Base-by-base conservation (phyloP, 768 basidiomycete genomes). In the Agrocybe chaxingu region DNA sequence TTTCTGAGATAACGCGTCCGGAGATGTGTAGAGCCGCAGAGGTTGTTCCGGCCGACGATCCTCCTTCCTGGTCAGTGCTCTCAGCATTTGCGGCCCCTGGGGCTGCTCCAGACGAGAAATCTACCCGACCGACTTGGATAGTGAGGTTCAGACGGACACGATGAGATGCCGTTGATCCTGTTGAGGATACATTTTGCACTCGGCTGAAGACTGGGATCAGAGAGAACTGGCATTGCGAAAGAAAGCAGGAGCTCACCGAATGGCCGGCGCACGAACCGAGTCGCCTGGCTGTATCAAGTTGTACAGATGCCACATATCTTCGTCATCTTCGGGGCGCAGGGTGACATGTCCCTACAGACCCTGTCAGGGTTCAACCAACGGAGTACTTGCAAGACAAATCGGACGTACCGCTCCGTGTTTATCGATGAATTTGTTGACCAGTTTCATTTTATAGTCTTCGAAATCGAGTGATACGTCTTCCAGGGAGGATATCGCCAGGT, bases 281-380 rank as follows among this genome's bases (percentile, higher is more conserved):
- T 98, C 95, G 12, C 89, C 91, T 73, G 87, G 77, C 57, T 90
- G 82, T 48, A 99, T 97, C 49, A 99, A 76, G 72, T 99, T 98
- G 69, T 98, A 99, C 29, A 98, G 76, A 77, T 99, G 97, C 95
- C 96, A 99, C 89, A 99, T 97, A 67, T 99, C 97, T 70, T 99
- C 97, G 61, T 98, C 93, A 59, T 98, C 95, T 66, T 99, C 94
- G 4, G 96, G 95, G 42, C 92, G 84, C 40, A 98, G 76, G n/a
- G 84, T 92, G 54, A 97, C 89, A 79, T 94, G 82, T 12, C 96
- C 96, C 92, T 95, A 61, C 6, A 46, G 43, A 54, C 38, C 50
- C 58, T 68, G 61, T 67, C 55, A 66, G 65, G 61, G 57, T 62
- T 59, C 66, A 67, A 61, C 66, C 57, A 48, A 48, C 51, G 34